Percentiles rank a stretch among this genome's conserved stretches.
Conservation (phyloP, 805 yeast genomes). For the Lipomyces mesembrius region DNA sequence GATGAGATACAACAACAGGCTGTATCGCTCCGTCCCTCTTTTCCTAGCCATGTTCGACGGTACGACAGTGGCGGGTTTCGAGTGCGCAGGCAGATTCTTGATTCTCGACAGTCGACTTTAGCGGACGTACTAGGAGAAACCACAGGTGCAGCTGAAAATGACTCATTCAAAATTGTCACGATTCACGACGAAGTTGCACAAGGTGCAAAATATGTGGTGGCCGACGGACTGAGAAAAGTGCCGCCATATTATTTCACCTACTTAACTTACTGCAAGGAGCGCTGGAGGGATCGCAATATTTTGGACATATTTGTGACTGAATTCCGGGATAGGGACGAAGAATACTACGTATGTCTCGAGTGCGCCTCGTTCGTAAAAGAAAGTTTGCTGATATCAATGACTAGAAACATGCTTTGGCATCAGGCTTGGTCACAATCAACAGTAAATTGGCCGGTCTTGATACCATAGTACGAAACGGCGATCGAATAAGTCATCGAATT, state of each 20-base stretch:
- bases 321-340: slow-evolving; percentile 76
- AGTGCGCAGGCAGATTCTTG: slow-evolving; percentile 29
- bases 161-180: slow-evolving; percentile 27
- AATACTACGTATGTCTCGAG: slow-evolving; percentile 54
- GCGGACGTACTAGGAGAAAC: slow-evolving; percentile 28
- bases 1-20: background rate
- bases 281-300: slow-evolving; percentile 88
- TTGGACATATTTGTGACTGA: slow-evolving; percentile 82
- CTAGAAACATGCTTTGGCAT: slow-evolving; percentile 58
- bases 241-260: slow-evolving; percentile 89
- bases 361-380: background rate
- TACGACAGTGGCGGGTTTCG: slow-evolving; percentile 33
- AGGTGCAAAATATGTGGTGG: slow-evolving; percentile 47
- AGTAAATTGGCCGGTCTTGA: slow-evolving; percentile 65
- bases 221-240: slow-evolving; percentile 60
- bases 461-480: slow-evolving; percentile 77
- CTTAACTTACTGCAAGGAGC: slow-evolving; percentile 82
- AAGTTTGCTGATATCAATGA: background rate
- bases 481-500: slow-evolving; percentile 72
- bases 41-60: slow-evolving; percentile 1
- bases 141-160: slow-evolving; percentile 17
- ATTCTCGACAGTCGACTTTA: slow-evolving; percentile 13
- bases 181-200: slow-evolving; percentile 44
- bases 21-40: background rate
- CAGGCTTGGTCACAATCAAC: slow-evolving; percentile 79